phyloP scores from a whole-genome alignment of 2,329 filamentous ascomycete species.

The Ophiostoma perfectum region DNA sequence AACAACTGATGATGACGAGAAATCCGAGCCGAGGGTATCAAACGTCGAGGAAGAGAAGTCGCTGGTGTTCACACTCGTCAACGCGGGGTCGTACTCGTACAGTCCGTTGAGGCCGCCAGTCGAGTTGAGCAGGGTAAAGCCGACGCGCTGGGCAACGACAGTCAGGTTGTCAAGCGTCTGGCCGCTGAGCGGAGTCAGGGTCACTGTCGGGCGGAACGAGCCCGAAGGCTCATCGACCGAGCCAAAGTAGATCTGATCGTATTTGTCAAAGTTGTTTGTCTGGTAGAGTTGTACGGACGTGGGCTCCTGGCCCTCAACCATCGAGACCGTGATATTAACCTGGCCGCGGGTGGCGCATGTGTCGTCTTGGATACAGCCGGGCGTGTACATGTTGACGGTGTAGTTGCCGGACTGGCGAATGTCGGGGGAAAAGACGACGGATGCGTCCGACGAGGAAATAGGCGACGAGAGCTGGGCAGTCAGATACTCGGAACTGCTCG shows the following conservation, averaged over 20 bases:
- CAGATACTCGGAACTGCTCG: conserved; percentile 72
- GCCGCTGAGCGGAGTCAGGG: conserved; percentile 61
- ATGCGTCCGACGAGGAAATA: conserved; percentile 54
- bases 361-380: conserved; percentile 76
- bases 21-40: conserved; percentile 66
- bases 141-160: conserved; percentile 83
- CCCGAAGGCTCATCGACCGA: conserved; percentile 68
- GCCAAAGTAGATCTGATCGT: conserved; percentile 85
- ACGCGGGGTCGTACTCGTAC: conserved; percentile 75
- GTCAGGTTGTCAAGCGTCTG: conserved; percentile 60
- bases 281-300: conserved; percentile 62
- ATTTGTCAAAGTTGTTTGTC: conserved; percentile 95
- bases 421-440: conserved; percentile 75
- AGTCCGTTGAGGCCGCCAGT: conserved; percentile 81
- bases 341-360: conserved; percentile 71
- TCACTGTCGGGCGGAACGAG: conserved; percentile 75
- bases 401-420: conserved; percentile 89
- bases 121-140: conserved; percentile 67
- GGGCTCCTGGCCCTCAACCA: conserved; percentile 45
- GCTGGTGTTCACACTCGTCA: conserved; percentile 51
- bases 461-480: conserved; percentile 56
- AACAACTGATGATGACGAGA: conserved; percentile 63
- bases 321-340: conserved; percentile 62
- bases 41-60: conserved; percentile 68
- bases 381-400: conserved; percentile 83